These are phyloP conservation scores for Talaromyces sp. DNA, from an alignment of 2,329 filamentous ascomycete genomes.

Conservation along the genomic window DNA sequence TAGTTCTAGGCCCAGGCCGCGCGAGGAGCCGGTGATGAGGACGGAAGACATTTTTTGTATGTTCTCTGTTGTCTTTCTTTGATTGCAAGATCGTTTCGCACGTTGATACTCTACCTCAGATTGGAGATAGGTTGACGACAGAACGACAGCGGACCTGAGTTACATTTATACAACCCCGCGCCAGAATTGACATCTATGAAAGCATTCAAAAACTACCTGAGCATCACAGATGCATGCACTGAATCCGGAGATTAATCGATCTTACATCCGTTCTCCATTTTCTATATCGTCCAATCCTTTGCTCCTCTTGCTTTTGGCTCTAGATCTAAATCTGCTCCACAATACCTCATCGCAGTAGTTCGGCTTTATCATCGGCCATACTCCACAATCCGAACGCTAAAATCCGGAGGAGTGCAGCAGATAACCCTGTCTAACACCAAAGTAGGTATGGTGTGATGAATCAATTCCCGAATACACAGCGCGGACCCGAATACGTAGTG, in stretches of 20 bases:
- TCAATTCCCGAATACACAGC: no score
- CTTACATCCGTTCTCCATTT: neutral
- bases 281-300: no score
- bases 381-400: neutral
- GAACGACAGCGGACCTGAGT: neutral
- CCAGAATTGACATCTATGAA: neutral
- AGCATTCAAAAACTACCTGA: no score
- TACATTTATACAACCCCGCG: neutral
- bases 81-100: no score
- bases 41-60: slow-evolving; percentile 8
- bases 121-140: no score
- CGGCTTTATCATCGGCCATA: neutral
- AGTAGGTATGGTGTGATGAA: no score
- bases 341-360: neutral
- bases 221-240: neutral
- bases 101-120: no score
- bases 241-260: neutral
- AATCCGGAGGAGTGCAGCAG: neutral
- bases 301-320: no score
- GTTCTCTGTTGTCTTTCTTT: neutral
- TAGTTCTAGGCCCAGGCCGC: slow-evolving; percentile 11
- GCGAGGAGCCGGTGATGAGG: slow-evolving; percentile 14
- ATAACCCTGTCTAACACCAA: neutral
- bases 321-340: no score
- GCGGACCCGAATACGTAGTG: no score